phyloP scores from a whole-genome alignment of 768 basidiomycete genomes.

The Multifurca ochricompacta region DNA sequence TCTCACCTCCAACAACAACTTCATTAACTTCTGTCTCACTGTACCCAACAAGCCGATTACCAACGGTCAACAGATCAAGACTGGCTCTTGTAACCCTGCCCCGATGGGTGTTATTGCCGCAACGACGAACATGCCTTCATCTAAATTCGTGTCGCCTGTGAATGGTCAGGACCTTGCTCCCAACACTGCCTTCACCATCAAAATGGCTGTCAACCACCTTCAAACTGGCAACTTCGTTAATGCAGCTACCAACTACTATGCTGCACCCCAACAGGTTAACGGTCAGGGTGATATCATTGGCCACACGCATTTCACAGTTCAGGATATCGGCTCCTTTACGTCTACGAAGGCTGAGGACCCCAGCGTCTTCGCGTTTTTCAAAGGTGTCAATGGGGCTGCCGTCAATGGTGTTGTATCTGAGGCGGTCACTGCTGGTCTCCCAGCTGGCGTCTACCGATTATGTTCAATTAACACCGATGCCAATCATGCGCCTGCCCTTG shows the following conservation, averaged over 20 bases:
- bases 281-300: constrained; percentile 46
- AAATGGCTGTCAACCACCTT: constrained; percentile 38
- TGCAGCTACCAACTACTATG: constrained; percentile 42
- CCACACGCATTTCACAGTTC: constrained; percentile 56
- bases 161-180: constrained; percentile 40
- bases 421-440: constrained; percentile 36
- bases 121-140: constrained; percentile 41
- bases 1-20: constrained; percentile 62
- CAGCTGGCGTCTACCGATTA: constrained; percentile 36
- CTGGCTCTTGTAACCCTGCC: constrained; percentile 52
- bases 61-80: constrained; percentile 46
- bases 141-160: constrained; percentile 42
- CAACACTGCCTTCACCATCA: constrained; percentile 45
- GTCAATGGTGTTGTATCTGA: constrained; percentile 35
- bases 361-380: constrained; percentile 51
- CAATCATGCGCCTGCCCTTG: constrained; percentile 36
- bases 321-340: constrained; percentile 40
- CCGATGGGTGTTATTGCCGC: constrained; percentile 55
- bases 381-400: constrained; percentile 41
- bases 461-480: constrained; percentile 39
- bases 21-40: constrained; percentile 59
- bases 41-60: constrained; percentile 45
- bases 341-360: constrained; percentile 45
- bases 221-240: constrained; percentile 54
- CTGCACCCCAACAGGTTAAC: constrained; percentile 47